phyloP scores from a whole-genome alignment of 106 monocot genomes.

The Dendrobium officinale region DNA sequence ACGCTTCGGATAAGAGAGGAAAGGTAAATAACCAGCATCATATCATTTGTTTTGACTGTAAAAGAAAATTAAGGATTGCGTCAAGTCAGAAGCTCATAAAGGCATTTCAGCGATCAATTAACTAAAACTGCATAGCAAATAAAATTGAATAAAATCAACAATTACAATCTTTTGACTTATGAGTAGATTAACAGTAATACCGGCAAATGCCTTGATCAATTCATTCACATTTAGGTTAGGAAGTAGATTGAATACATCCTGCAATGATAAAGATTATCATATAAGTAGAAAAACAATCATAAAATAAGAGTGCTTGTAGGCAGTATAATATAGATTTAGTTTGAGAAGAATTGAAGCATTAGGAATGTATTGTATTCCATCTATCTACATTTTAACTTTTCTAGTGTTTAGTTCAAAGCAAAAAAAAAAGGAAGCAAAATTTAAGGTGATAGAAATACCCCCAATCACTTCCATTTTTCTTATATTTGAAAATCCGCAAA shows the following conservation, averaged over 20 bases:
- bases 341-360: neutral
- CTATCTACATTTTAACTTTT: too few relatives aligned
- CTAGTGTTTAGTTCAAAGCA: too few relatives aligned
- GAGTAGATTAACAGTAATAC: slow-evolving; percentile 21
- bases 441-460: too few relatives aligned
- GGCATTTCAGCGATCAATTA: neutral
- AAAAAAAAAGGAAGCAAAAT: too few relatives aligned
- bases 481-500: too few relatives aligned
- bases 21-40: slow-evolving; percentile 98
- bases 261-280: slow-evolving; percentile 12
- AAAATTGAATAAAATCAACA: neutral
- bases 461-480: too few relatives aligned
- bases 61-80: slow-evolving; percentile 1
- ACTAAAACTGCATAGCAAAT: neutral
- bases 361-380: neutral
- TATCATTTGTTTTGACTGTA: slow-evolving; percentile 99
- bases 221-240: slow-evolving; percentile 98
- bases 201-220: slow-evolving; percentile 88
- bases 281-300: neutral
- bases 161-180: neutral
- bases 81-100: neutral
- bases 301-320: neutral
- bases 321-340: neutral
- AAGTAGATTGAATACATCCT: slow-evolving; percentile 97
- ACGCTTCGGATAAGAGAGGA: slow-evolving; percentile 97